Evolutionary conservation across 176 grass and related monocot species (phyloP), one percentile per base, ranked within the genome.

Genomic region (Bothriochloa decipiens): DNA sequence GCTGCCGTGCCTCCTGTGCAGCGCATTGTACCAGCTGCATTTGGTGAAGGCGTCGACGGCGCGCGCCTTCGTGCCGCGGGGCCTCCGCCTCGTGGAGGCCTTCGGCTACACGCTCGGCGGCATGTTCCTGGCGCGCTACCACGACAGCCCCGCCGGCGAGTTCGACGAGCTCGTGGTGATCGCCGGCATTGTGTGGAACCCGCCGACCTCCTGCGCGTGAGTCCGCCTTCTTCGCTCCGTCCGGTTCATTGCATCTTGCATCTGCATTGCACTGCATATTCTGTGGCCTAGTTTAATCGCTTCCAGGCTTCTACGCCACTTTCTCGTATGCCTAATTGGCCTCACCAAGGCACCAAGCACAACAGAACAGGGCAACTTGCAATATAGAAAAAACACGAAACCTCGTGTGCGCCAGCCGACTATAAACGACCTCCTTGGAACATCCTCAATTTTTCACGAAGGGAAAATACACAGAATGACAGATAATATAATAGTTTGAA

Each of bases 121-220:
- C 60, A 78, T 98, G 81, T 98, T 98, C 84, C 96, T 98, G 65
- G 96, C 93, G 64, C 89, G 94, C 50, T 98, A 98, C 85, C 89
- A 98, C 75, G 93, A 95, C 81, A 98, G 96, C 91, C 96, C 93
- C 5, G 89, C 93, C 68, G 96, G 96, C 55, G 90, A 74, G 70
- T 98, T 98, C 89, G 93, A 98, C 85, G 96, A 98, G 96, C 96
- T 98, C 33, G 96, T 98, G 57, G 91, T 98, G 72, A 95, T 98
- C 85, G 93, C 96, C 65, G 96, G 96, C 88, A 95, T 92, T 66
- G 91, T 98, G 58, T 98, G 96, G 96, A 95, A 93, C 75, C 87
- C 96, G 52, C 93, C 96, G 60, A 95, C 96, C 69, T 98, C 96
- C 41, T 93, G 96, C 91, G 96, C 93, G 96, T 98, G 92, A 91